Conservation (phyloP, 2,329 filamentous ascomycete genomes). For the Epichloe typhina region DNA sequence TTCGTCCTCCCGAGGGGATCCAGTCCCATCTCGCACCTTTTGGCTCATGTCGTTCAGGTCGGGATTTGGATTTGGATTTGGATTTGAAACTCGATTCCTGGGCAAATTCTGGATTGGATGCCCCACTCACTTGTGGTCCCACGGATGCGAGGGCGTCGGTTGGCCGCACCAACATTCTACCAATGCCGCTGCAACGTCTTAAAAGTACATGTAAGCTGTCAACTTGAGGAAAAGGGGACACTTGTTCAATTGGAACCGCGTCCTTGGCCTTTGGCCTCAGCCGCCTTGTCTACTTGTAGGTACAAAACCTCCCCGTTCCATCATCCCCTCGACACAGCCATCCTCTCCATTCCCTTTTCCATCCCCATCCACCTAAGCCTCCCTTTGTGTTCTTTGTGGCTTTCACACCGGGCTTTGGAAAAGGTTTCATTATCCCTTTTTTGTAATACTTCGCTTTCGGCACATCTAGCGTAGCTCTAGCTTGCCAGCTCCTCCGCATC, state of each 20-base stretch:
- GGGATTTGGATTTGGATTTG: too few species aligned
- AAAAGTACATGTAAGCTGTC: background rate
- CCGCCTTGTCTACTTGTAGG: slow-evolving; percentile 5
- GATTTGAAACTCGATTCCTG: background rate
- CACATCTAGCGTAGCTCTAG: background rate
- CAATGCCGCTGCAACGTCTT: background rate
- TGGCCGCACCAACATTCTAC: too few species aligned
- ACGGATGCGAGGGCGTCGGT: too few species aligned
- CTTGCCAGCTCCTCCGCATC: slow-evolving; percentile 10
- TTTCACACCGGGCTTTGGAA: background rate
- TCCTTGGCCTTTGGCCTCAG: slow-evolving; percentile 9
- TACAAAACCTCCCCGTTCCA: slow-evolving; percentile 22
- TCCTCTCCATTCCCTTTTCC: slow-evolving; percentile 7
- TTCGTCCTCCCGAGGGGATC: too few species aligned
- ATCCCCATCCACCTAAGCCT: slow-evolving; percentile 6
- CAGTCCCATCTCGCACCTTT: too few species aligned
- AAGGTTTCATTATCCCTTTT: background rate
- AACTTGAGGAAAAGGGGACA: slow-evolving; percentile 23
- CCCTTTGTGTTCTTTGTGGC: slow-evolving; percentile 3
- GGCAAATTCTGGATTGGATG: background rate
- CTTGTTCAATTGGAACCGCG: slow-evolving; percentile 29
- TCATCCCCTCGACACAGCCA: slow-evolving; percentile 1
- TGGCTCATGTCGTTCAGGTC: too few species aligned
- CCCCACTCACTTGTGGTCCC: background rate
- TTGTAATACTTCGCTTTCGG: too few species aligned